Percentiles rank a stretch among this genome's conserved stretches.
Evolutionary conservation across 2,329 filamentous ascomycete genomes (phyloP).

Genomic region (Chaetomiaceae sp.): DNA sequence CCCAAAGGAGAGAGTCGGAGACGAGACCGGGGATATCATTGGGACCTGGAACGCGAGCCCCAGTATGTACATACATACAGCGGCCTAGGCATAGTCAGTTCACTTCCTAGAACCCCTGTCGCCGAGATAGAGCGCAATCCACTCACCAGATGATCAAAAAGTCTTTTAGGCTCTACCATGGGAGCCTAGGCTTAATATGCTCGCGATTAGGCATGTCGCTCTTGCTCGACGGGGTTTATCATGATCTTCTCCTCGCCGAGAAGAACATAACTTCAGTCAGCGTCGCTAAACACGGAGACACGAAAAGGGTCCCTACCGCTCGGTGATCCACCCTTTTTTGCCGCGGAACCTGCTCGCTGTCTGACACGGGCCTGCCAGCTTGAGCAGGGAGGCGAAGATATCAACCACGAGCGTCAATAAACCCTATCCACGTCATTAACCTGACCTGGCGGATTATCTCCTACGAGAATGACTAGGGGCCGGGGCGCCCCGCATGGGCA

Average conservation of each 20-base stretch:
- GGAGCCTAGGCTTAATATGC: constrained; percentile 45
- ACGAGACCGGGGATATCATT: constrained; percentile 43
- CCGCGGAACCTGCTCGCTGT: constrained; percentile 52
- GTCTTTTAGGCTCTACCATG: constrained; percentile 51
- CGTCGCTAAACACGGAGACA: background rate
- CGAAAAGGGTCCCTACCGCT: constrained; percentile 33
- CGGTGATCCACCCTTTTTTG: constrained; percentile 55
- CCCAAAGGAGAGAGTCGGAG: constrained; percentile 56
- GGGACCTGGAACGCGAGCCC: constrained; percentile 54
- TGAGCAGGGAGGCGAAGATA: constrained; percentile 48
- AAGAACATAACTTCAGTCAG: background rate
- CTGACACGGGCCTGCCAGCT: constrained; percentile 50
- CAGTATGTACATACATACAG: constrained; percentile 51
- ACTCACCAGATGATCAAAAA: constrained; percentile 40
- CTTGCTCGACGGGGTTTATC: constrained; percentile 53
- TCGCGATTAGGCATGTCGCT: constrained; percentile 59
- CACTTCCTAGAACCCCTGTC: background rate
- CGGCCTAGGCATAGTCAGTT: constrained; percentile 33
- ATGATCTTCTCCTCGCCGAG: constrained; percentile 53
- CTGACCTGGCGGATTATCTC: constrained; percentile 56
- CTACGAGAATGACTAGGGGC: constrained; percentile 36
- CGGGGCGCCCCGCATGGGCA: constrained; percentile 38
- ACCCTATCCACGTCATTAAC: constrained; percentile 36
- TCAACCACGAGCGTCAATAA: constrained; percentile 46
- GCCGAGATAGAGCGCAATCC: background rate